phyloP scores from a whole-genome alignment of 1,139 yeast species.

The Candida dubliniensis region DNA sequence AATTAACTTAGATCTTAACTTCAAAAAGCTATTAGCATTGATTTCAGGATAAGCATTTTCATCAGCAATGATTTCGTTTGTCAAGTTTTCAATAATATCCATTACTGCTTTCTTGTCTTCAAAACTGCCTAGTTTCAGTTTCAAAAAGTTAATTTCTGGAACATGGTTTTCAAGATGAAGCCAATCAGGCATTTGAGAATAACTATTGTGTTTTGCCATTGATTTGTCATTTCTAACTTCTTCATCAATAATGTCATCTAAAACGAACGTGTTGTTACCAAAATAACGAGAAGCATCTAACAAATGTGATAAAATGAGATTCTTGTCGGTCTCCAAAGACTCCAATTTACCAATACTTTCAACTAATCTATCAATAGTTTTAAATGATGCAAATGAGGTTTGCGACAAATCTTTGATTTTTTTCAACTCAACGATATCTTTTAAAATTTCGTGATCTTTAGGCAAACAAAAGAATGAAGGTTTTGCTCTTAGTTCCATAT shows the following conservation, averaged over 20 bases:
- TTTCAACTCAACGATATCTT: background rate
- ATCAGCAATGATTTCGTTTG: conserved; percentile 2
- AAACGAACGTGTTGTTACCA: conserved; percentile 11
- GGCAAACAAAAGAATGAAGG: conserved; percentile 2
- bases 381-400: background rate
- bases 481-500: conserved; percentile 13
- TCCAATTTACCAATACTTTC: background rate
- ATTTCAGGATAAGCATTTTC: conserved; percentile 2
- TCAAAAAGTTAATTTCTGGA: conserved; percentile 9
- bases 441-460: background rate
- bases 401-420: background rate
- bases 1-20: conserved; percentile 9
- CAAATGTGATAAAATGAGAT: background rate
- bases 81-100: conserved; percentile 1
- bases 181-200: conserved; percentile 14
- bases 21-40: conserved; percentile 5
- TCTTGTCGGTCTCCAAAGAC: background rate
- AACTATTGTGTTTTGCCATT: background rate
- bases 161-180: conserved; percentile 8
- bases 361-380: background rate
- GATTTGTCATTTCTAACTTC: background rate
- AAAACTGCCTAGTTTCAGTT: conserved; percentile 4
- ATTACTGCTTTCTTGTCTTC: conserved; percentile 6
- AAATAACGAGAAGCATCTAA: conserved; percentile 10
- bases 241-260: conserved; percentile 11